phyloP scores from a whole-genome alignment of 768 basidiomycete genomes.

The Serendipita sp. region DNA sequence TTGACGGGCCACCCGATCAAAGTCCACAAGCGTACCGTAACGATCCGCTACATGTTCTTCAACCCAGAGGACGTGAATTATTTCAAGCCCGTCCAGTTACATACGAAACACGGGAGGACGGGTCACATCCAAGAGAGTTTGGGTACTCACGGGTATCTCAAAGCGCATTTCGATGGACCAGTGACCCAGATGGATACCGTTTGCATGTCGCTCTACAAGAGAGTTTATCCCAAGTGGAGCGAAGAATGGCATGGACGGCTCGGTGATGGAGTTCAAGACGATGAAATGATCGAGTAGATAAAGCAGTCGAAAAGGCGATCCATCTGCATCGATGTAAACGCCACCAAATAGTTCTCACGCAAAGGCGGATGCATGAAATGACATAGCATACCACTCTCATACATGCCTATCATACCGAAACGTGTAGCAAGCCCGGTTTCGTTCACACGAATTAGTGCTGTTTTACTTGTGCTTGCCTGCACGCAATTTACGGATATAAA shows the following conservation, averaged over 20 bases:
- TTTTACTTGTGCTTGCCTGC: constrained; percentile 5
- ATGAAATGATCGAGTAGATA: background rate
- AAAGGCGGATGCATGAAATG: background rate
- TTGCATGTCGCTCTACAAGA: constrained; percentile 90
- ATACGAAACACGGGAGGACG: constrained; percentile 77
- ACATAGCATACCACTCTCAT: background rate
- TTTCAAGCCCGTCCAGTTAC: constrained; percentile 83
- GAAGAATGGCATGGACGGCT: constrained; percentile 28
- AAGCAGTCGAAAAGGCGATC: background rate
- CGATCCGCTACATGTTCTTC: constrained; percentile 98
- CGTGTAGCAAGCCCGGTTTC: background rate
- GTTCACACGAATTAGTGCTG: background rate
- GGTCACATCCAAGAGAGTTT: constrained; percentile 87
- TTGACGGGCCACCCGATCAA: constrained; percentile 95
- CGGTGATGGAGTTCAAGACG: background rate
- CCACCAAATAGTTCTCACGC: too few relatives aligned
- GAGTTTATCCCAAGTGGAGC: constrained; percentile 83
- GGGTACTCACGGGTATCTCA: constrained; percentile 96
- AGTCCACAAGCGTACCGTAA: constrained; percentile 92
- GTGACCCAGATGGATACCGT: constrained; percentile 94
- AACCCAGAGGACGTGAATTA: constrained; percentile 79
- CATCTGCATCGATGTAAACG: background rate
- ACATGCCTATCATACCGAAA: background rate
- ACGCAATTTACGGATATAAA: constrained; percentile 2
- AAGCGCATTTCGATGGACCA: constrained; percentile 86